Evolutionary conservation across 2,329 filamentous ascomycete species (phyloP).

Genomic region (Neodidymelliopsis sp.): DNA sequence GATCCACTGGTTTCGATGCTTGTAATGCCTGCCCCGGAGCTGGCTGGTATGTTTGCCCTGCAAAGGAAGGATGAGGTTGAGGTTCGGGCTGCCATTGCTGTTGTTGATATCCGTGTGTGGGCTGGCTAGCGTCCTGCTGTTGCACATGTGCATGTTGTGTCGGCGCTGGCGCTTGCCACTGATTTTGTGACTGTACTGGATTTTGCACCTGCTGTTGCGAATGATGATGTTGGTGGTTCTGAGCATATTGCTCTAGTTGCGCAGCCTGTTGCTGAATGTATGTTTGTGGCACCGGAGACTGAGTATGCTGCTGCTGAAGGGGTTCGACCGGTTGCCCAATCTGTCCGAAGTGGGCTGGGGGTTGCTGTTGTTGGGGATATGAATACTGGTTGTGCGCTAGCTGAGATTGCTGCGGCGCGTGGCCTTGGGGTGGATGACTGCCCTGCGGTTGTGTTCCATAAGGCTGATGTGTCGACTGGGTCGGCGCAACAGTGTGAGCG

Average conservation of each 20-base stretch:
- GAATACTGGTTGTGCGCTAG: slow-evolving; percentile 12
- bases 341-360: slow-evolving; percentile 25
- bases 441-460: slow-evolving; percentile 24
- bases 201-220: slow-evolving; percentile 14
- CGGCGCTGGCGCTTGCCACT: slow-evolving; percentile 31
- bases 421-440: slow-evolving; percentile 18
- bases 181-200: slow-evolving; percentile 23
- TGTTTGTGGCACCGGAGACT: slow-evolving; percentile 17
- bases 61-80: slow-evolving; percentile 29
- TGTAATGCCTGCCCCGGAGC: slow-evolving; percentile 32
- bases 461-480: slow-evolving; percentile 24
- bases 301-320: slow-evolving; percentile 24
- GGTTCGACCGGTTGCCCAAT: slow-evolving; percentile 25
- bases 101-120: slow-evolving; percentile 16
- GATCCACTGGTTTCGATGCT: slow-evolving; percentile 37
- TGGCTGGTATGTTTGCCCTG: slow-evolving; percentile 26
- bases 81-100: slow-evolving; percentile 34
- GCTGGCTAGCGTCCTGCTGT: slow-evolving; percentile 18
- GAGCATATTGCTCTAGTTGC: slow-evolving; percentile 14
- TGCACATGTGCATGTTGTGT: slow-evolving; percentile 20
- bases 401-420: slow-evolving; percentile 19
- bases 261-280: slow-evolving; percentile 27
- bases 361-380: slow-evolving; percentile 22
- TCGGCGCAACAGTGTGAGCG: slow-evolving; percentile 13
- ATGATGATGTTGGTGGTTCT: slow-evolving; percentile 17